A percentile compares a stretch with the other conserved stretches of the same genome.
Conservation (phyloP, 331 rosid species). For the Saraca asoca region DNA sequence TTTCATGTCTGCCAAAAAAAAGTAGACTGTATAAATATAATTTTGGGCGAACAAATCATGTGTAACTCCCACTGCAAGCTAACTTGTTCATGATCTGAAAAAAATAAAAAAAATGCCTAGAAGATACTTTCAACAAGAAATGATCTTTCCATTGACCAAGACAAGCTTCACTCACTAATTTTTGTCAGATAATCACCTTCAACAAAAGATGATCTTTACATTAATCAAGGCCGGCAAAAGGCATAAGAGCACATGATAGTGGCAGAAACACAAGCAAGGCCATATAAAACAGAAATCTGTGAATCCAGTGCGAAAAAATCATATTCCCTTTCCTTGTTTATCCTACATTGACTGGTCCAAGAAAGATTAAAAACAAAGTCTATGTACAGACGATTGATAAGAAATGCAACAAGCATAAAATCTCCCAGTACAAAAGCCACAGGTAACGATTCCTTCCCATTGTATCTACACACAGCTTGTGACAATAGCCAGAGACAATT, state of each 20-base stretch:
- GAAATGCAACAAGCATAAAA: constrained; percentile 65
- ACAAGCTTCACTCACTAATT: constrained; percentile 25
- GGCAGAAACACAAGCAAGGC: background rate
- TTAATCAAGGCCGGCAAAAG: constrained; percentile 53
- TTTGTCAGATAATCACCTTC: constrained; percentile 27
- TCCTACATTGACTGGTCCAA: constrained; percentile 54
- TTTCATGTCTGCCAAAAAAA: too few relatives aligned
- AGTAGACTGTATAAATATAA: too few relatives aligned
- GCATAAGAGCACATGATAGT: background rate
- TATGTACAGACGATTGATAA: constrained; percentile 51
- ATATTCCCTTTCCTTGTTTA: constrained; percentile 34
- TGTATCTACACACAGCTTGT: too few relatives aligned
- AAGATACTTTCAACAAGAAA: constrained; percentile 9
- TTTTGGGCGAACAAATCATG: too few relatives aligned
- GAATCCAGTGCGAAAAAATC: constrained; percentile 58
- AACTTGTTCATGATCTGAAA: too few relatives aligned
- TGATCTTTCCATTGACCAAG: constrained; percentile 13
- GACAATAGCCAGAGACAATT: too few relatives aligned
- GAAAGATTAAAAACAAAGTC: constrained; percentile 46
- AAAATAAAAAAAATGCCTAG: too few relatives aligned
- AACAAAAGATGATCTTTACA: constrained; percentile 64
- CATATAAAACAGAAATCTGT: constrained; percentile 28
- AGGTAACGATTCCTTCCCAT: constrained; percentile 62
- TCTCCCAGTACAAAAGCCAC: constrained; percentile 82
- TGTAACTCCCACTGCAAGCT: too few relatives aligned